Base-by-base conservation (phyloP, 179 eudicot species). In the Pouteria campechiana region DNA sequence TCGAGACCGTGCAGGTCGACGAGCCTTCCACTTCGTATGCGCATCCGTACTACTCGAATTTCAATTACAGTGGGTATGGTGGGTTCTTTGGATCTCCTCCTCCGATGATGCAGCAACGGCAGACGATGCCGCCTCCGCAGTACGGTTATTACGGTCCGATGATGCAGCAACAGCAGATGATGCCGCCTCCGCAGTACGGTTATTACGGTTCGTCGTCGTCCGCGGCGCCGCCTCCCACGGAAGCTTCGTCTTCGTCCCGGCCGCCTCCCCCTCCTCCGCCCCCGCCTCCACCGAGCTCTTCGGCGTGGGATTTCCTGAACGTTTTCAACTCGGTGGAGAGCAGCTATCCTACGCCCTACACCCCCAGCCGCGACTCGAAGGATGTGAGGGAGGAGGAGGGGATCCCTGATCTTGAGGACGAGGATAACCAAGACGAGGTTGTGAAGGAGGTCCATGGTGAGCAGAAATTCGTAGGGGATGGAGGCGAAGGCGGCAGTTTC, bases 301-400 rank as follows among this genome's bases (percentile, higher is more conserved):
- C 98, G 1, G 39, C 62, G 10, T 90, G 98, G 98, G 98, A 90
- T 41, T 90, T 86, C 44, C 41, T 89, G 50, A 72, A 81, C 41
- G 81, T 82, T 15, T 89, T 89, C 51, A 83, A 81, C 58, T 75
- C 59, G 47, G 62, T 45, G 23, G 92, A 82, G 39, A 64, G 12
- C 5, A 54, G 40, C 50, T 82, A 90, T 28, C 76, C 78, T 16
- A n/a, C n/a, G n/a, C 54, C 79, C 3, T 72, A 79, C 44, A 60
- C 94, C 5, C 72, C 82, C 0, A 81, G 93, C 51, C 52, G 71
- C n/a, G 85, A 77, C 29, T 90, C 75, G 1, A 82, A 73, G 57
- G 98, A 90, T 34, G 70, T 87, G 60, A 90, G 98, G 23, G 96
- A 79, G 13, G 93, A 73, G 34, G 98, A 90, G 55, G 98, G 94